phyloP scores from a whole-genome alignment of 2,329 filamentous ascomycete species.

The Claviceps paspali region DNA sequence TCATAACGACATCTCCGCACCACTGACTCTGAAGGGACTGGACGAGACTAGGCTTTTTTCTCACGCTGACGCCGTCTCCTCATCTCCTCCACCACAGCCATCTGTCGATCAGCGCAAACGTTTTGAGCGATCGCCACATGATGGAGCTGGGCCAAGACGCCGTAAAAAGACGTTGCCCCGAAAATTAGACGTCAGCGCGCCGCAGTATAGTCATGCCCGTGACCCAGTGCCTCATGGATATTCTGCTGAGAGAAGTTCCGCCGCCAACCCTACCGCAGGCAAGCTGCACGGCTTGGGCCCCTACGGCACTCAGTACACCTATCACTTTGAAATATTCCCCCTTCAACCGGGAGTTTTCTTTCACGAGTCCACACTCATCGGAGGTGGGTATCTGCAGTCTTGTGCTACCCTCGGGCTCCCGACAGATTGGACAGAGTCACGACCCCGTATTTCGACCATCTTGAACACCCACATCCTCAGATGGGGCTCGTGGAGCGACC shows the following conservation, averaged over 20 bases:
- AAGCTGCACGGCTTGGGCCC: conserved; percentile 39
- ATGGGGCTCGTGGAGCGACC: conserved; percentile 43
- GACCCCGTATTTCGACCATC: conserved; percentile 24
- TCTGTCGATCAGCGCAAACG: not conserved
- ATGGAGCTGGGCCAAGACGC: conserved; percentile 14
- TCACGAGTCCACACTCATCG: conserved; percentile 43
- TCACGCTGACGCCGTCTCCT: not conserved
- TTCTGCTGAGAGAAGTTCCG: conserved; percentile 4
- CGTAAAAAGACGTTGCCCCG: conserved; percentile 30
- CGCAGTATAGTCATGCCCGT: conserved; percentile 36
- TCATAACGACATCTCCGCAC: conserved; percentile 16
- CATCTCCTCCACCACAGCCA: not conserved
- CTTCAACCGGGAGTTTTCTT: conserved; percentile 41
- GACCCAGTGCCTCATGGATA: conserved; percentile 28
- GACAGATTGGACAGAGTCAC: conserved; percentile 8
- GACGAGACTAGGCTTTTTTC: not conserved
- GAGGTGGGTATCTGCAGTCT: conserved; percentile 26
- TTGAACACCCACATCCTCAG: conserved; percentile 33
- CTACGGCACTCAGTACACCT: conserved; percentile 45
- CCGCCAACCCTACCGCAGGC: conserved; percentile 9
- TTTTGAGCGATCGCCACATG: not conserved
- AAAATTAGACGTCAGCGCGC: conserved; percentile 32
- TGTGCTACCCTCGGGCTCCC: conserved; percentile 18
- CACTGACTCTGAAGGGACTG: not conserved
- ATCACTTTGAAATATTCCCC: conserved; percentile 48